Evolutionary conservation across 495 filamentous ascomycete genomes (phyloP), one percentile per base, ranked within the genome.

Genomic region (Pseudotulostoma volvatum): DNA sequence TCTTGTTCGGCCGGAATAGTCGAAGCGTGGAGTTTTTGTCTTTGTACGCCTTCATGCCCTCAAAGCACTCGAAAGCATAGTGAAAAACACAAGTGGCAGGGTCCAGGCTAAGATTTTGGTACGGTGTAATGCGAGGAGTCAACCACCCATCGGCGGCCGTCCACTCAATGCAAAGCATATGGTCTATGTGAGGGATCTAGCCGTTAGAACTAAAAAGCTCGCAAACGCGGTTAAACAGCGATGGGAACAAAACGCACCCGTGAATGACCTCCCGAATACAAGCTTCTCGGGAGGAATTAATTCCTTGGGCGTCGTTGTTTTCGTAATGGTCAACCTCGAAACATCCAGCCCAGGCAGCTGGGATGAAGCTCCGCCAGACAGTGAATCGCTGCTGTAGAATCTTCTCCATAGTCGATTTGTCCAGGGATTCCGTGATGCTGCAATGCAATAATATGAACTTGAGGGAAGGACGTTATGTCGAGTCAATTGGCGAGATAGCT

Each of bases 41-140:
- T 53, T 80, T 84, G 68, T 96, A 96, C 23, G 92, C 92, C 63
- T 97, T 97, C 86, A 96, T 92, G 44, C 90, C 90, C 60, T 97
- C 90, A 62, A 97, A 97, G 56, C 78, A 84, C 56, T 86, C 81
- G 52, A 96, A 96, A 30, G 82, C 90, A 59, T 97, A 97, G 71
- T 97, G 90, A 64, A 97, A 87, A 33, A 95, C 90, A 65, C 87
- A 96, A 32, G 85, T 87, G 4, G 90, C 84, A 18, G 90, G 90
- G 57, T 96, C 92, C 40, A 97, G 75, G 38, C 79, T 84, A 46
- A 97, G 82, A 63, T 94, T 93, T 59, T 95, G 87, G 68, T 97
- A 96, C 11, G 90, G 90, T 15, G 70, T 73, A 48, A 97, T 94
- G 9, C 68, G 67, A 32, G 90, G 81, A 4, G 75, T 54, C 18